These are phyloP conservation scores for Pelargonium australe DNA, from an alignment of 441 rosid species.

Conservation along the genomic window DNA sequence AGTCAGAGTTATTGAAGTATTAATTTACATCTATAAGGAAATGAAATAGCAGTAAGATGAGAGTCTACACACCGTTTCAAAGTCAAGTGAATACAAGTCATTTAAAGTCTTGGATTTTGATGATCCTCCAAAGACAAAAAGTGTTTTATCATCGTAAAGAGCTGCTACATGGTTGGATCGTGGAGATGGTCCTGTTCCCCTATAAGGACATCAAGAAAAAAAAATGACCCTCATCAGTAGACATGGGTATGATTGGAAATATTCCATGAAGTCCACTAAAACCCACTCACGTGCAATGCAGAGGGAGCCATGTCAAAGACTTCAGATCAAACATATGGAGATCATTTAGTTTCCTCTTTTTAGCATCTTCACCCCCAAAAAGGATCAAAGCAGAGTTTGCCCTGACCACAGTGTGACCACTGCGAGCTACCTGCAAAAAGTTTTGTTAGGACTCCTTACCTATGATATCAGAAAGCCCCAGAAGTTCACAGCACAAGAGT, in stretches of 20 bases:
- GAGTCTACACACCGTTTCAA: constrained; percentile 64
- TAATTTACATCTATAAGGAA: constrained; percentile 9
- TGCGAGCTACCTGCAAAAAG: constrained; percentile 72
- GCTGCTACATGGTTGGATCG: constrained; percentile 86
- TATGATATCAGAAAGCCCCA: not conserved
- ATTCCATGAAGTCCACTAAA: constrained; percentile 3
- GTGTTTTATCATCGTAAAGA: constrained; percentile 71
- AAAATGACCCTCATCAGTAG: not conserved
- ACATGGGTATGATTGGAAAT: constrained; percentile 1
- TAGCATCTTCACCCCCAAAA: constrained; percentile 91
- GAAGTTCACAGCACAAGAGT: not conserved
- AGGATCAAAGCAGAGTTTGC: constrained; percentile 72
- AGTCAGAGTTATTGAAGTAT: constrained; percentile 10
- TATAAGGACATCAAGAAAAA: constrained; percentile 24
- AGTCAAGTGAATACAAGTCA: constrained; percentile 90
- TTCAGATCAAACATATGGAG: constrained; percentile 93
- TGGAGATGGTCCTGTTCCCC: constrained; percentile 87
- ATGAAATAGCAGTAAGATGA: constrained; percentile 9
- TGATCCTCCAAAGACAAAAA: constrained; percentile 77
- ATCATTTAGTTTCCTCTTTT: constrained; percentile 86
- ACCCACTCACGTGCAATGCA: constrained; percentile 81
- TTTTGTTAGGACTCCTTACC: constrained; percentile 8
- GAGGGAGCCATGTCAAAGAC: constrained; percentile 91
- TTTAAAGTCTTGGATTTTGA: constrained; percentile 77
- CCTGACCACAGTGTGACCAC: constrained; percentile 78